Percentiles rank a stretch among this genome's conserved stretches.
phyloP scores from a whole-genome alignment of 805 yeast genomes.

The Yarrowia hollandica region DNA sequence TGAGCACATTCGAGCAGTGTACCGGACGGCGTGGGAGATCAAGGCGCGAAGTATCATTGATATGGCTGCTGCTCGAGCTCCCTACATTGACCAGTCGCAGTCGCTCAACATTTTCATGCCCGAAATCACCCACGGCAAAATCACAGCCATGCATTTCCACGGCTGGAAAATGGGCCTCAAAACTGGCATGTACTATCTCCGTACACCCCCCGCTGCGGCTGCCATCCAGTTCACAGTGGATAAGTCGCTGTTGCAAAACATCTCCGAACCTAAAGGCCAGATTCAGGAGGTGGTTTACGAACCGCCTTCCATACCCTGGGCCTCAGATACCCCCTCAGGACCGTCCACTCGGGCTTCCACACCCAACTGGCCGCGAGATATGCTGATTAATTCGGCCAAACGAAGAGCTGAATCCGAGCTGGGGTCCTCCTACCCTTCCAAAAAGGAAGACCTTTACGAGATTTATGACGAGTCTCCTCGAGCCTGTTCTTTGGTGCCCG shows the following conservation, averaged over 20 bases:
- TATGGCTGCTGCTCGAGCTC: constrained; percentile 74
- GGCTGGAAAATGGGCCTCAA: constrained; percentile 97
- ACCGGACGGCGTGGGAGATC: constrained; percentile 93
- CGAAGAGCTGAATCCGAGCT: constrained; percentile 1
- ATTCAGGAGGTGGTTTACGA: background rate
- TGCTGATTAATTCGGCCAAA: constrained; percentile 2
- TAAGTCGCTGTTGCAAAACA: constrained; percentile 39
- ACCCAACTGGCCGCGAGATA: background rate
- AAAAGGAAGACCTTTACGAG: constrained; percentile 1
- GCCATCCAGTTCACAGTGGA: constrained; percentile 87
- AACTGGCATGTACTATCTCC: constrained; percentile 94
- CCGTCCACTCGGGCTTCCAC: constrained; percentile 15
- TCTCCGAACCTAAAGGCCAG: background rate
- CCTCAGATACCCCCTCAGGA: background rate
- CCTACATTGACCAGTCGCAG: constrained; percentile 84
- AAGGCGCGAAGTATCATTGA: constrained; percentile 78
- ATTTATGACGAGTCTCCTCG: constrained; percentile 22
- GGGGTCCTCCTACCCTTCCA: background rate
- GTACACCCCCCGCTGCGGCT: constrained; percentile 94
- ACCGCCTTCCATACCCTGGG: constrained; percentile 11
- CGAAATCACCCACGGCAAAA: constrained; percentile 87
- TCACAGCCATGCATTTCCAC: constrained; percentile 95
- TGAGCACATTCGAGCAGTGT: constrained; percentile 61
- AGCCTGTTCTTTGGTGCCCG: constrained; percentile 17
- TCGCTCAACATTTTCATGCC: constrained; percentile 82